Conservation (phyloP, 768 basidiomycete species). For the Rossbeevera mucosa region DNA sequence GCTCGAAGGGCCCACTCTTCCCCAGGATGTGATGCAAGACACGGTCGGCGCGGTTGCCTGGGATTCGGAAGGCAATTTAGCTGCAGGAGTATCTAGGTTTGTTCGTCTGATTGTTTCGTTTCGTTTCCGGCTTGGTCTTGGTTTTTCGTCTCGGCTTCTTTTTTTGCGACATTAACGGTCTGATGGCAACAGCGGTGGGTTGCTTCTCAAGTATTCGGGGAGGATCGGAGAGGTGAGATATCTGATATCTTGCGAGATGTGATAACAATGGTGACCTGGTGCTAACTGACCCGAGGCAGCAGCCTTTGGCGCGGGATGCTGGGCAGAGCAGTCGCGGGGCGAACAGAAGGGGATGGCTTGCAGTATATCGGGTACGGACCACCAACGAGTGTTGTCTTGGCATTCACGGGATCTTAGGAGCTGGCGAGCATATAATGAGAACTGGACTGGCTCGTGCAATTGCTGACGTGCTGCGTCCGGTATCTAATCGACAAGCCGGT, state of each 20-base stretch:
- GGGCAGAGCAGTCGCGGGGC: slow-evolving; percentile 45
- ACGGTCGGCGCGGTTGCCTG: slow-evolving; percentile 78
- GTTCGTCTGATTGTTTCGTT: background rate
- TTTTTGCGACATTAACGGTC: background rate
- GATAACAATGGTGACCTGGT: background rate
- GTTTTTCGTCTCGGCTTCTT: background rate
- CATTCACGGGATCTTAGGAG: slow-evolving; percentile 38
- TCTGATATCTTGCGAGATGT: background rate
- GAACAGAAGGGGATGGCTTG: slow-evolving; percentile 47
- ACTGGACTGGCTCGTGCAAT: slow-evolving; percentile 51
- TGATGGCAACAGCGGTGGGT: slow-evolving; percentile 53
- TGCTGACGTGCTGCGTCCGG: slow-evolving; percentile 39
- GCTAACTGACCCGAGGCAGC: slow-evolving; percentile 47
- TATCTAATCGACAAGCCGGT: slow-evolving; percentile 9
- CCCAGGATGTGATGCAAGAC: slow-evolving; percentile 51
- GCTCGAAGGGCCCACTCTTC: background rate
- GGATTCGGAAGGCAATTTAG: slow-evolving; percentile 41
- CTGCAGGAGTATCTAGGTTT: slow-evolving; percentile 79
- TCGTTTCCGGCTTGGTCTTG: background rate
- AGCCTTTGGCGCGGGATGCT: slow-evolving; percentile 70
- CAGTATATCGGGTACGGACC: slow-evolving; percentile 52
- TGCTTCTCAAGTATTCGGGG: slow-evolving; percentile 73
- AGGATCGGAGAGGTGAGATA: slow-evolving; percentile 65
- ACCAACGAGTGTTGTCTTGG: background rate
- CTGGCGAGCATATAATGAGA: slow-evolving; percentile 68